phyloP scores from a whole-genome alignment of 1,284 basidiomycete genomes.

The Gymnopus androsaceus region DNA sequence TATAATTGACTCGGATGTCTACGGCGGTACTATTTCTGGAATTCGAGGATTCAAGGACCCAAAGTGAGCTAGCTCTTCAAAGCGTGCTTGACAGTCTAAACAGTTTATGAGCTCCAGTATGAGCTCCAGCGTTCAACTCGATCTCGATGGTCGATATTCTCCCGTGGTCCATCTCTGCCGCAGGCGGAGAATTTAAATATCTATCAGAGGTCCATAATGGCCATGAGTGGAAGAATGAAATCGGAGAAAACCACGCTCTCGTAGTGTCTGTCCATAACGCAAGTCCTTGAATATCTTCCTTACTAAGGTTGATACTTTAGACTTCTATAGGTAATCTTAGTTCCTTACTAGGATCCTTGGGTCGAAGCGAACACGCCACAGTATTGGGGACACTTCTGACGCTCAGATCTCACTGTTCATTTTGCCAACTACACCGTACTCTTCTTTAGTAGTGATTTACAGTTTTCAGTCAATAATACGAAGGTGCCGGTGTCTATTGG shows the following conservation, averaged over 20 bases:
- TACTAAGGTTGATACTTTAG: no score
- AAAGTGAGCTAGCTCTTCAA: constrained; percentile 12
- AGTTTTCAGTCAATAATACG: no score
- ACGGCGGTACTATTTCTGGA: constrained; percentile 12
- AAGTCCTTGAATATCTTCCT: no score
- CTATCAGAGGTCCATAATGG: constrained; percentile 10
- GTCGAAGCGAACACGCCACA: constrained; percentile 4
- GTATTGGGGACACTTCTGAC: constrained; percentile 6
- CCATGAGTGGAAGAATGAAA: constrained; percentile 7
- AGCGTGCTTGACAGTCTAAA: no score
- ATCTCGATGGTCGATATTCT: constrained; percentile 5
- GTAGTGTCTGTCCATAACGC: constrained; percentile 3
- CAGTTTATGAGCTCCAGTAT: no score
- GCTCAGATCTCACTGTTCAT: constrained; percentile 3
- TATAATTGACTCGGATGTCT: background rate
- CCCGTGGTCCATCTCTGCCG: constrained; percentile 7
- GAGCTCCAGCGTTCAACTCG: no score
- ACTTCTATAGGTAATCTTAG: no score
- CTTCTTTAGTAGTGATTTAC: no score
- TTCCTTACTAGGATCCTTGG: background rate
- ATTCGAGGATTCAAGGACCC: constrained; percentile 12
- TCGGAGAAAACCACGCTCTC: constrained; percentile 7
- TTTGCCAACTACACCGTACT: no score
- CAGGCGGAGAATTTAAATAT: constrained; percentile 7
- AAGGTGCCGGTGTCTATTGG: no score